Evolutionary conservation across 345 rosid species (phyloP), one percentile per base, ranked within the genome.

Genomic region (Arabis hirsuta): DNA sequence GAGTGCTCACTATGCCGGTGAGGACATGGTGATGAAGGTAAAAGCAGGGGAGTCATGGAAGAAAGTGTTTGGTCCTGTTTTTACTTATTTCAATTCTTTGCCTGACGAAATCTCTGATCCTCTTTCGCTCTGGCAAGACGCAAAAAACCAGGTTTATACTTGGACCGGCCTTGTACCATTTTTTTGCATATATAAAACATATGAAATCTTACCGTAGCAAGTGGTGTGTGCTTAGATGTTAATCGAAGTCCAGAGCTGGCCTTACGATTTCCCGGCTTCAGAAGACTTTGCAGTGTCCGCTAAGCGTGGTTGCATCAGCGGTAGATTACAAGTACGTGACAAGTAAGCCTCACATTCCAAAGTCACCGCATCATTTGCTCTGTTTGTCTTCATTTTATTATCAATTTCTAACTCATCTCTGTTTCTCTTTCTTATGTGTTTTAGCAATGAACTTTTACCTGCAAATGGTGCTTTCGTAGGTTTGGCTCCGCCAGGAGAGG

Each of bases 31-130:
- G 63, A 74, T 82, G 80, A 91, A 83, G 73, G 57, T 94, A 5
- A 71, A 81, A 67, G 73, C 74, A 13, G 90, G 80, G 19, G 98
- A 94, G 81, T 73, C 86, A 36, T 94, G 98, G 98, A 94, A 91
- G 84, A 94, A 94, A 73, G 92, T 89, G 39, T 85, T 94, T 58
- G 95, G 98, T 24, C 98, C 97, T 2, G 89, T 87, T 69, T 85
- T 89, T 47, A 59, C 89, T 61, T 91, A 89, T 69, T 73, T 94
- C 9, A 93, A 93, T 50, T 69, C 82, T 41, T 61, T 63, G 19
- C 71, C 68, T 42, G 43, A 73, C 10, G 79, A 81, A 42, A 72
- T 46, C 38, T 62, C 67, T 3, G 82, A 85, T 51, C 78, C 87
- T 2, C 60, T 54, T 66, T 77, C 38, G 39, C 83, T 94, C 3